Conservation (phyloP, 2,329 filamentous ascomycete genomes). For the Penicillium griseofulvum region DNA sequence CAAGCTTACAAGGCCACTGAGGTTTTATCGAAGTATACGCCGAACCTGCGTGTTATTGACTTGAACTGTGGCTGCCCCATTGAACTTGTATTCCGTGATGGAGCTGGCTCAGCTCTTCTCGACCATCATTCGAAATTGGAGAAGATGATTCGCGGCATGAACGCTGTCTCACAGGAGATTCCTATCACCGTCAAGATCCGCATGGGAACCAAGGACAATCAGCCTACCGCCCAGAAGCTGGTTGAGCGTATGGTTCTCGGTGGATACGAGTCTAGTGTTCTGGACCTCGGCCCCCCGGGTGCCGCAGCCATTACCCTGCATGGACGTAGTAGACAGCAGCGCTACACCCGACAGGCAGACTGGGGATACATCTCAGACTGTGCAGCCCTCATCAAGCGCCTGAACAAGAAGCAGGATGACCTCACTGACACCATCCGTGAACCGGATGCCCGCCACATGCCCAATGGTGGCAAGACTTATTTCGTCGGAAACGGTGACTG, state of each 20-base stretch:
- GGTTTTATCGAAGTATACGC: slow-evolving; percentile 70
- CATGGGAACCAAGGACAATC: slow-evolving; percentile 78
- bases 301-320: slow-evolving; percentile 95
- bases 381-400: slow-evolving; percentile 74
- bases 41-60: slow-evolving; percentile 84
- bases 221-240: slow-evolving; percentile 75
- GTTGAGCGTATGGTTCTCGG: slow-evolving; percentile 82
- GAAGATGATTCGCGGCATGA: slow-evolving; percentile 95
- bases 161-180: slow-evolving; percentile 81
- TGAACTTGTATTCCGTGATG: slow-evolving; percentile 83
- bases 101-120: slow-evolving; percentile 88
- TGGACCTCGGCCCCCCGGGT: slow-evolving; percentile 69
- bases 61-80: slow-evolving; percentile 97
- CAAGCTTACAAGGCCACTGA: slow-evolving; percentile 85
- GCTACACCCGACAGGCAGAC: slow-evolving; percentile 88
- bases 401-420: slow-evolving; percentile 66
- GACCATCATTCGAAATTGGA: slow-evolving; percentile 84
- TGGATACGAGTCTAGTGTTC: slow-evolving; percentile 65
- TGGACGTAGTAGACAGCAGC: slow-evolving; percentile 87
- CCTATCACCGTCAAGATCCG: slow-evolving; percentile 95
- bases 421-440: slow-evolving; percentile 74
- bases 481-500: slow-evolving; percentile 97
- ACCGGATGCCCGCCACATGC: slow-evolving; percentile 69
- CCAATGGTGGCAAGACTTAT: slow-evolving; percentile 71
- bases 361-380: slow-evolving; percentile 94